Evolutionary conservation across 176 grass and related monocot genomes (phyloP), one percentile per base, ranked within the genome.

Genomic region (Stipa capillata): DNA sequence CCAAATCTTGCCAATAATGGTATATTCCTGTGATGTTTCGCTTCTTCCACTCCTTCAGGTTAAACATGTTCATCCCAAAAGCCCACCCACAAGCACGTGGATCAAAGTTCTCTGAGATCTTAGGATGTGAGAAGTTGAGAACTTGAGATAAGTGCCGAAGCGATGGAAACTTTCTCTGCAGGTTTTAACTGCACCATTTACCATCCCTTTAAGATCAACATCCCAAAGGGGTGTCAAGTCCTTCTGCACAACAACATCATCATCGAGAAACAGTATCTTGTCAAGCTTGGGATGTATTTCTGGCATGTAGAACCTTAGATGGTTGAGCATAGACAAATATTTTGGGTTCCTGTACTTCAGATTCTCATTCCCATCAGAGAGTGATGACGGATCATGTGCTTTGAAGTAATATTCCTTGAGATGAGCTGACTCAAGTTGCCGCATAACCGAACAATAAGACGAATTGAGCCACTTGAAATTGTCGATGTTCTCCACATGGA

Each of bases 401-500:
- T 98, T 98, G 73, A 98, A 98, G 79, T 98, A 98, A 69, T 94
- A 98, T 69, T 94, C 95, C 85, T 98, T 94, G 49, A 98, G 77
- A 70, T 85, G 75, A 59, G 89, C 87, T 39, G 95, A 98, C 83
- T 98, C 92, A 72, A 98, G 95, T 88, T 98, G 95, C 24, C 90
- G 92, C 53, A 90, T 82, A 87, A 98, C 95, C 29, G 88, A 93
- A 85, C 95, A 98, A 41, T 93, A 98, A 3, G 92, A 94, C 1
- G 92, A 98, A 76, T 98, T 98, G 73, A 98, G 87, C 95, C 95
- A 98, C 77, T 89, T 94, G 83, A 98, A 94, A 45, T 93, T 89
- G 39, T 98, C 95, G 44, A 98, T 98, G 73, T 92, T 94, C 58
- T 94, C 89, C 68, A 98, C 90, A 44, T 98, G 65, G 34, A 98